Evolutionary conservation across 1,139 yeast genomes (phyloP), one percentile per base, ranked within the genome.

Genomic region (Starmera stellimalicola): DNA sequence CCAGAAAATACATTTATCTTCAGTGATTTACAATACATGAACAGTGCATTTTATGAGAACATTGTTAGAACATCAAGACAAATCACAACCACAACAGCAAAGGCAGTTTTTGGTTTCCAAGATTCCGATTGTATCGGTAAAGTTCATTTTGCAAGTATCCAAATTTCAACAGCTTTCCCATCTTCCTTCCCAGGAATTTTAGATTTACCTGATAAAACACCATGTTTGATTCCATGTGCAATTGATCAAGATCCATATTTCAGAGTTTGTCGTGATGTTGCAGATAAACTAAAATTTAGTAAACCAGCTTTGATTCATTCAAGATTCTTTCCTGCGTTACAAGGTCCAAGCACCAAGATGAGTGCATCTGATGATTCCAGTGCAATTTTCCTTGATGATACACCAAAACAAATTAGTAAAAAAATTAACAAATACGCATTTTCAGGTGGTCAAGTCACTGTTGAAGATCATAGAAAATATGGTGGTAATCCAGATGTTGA

Each of bases 191-290:
- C 98, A 3, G 95, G 81, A 46, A 81, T 93, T 20, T 73, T 93
- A 49, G 95, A 85, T 9, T 62, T 80, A 50, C 87, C 87, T 33
- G 67, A 79, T 32, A 80, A 81, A 59, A 88, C 96, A 2, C 98
- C 96, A 39, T 84, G 95, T 61, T 68, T 93, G 58, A 93, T 93
- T 58, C 99, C 99, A 26, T 93, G 98, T 70, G 99, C 99, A 31
- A 93, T 93, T 57, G 99, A 93, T 58, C 96, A 88, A 65, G 99
- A 93, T 59, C 98, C 99, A 26, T 93, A 93, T 61, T 93, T 93
- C 66, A 73, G 99, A 58, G 94, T 93, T 20, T 84, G 95, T 61
- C 73, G 99, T 61, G 99, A 93, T 56, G 98, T 93, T 43, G 96
- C 98, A 18, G 87, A 79, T 53, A 91, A 88, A 58, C 72, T 93